phyloP scores from a whole-genome alignment of 345 rosid species.

The Anastatica hierochuntica region DNA sequence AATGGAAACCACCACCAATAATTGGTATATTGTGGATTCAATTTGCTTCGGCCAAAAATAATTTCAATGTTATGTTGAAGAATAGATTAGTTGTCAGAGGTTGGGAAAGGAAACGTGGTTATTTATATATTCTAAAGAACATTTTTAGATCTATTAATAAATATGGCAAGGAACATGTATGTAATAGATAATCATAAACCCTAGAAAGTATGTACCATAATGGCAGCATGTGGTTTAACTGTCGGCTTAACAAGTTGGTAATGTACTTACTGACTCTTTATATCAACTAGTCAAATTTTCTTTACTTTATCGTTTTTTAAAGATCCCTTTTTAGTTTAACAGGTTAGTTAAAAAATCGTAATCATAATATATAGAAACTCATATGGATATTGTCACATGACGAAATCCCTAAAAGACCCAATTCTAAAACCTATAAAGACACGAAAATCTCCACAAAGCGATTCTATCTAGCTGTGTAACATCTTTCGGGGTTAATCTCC shows the following conservation, averaged over 20 bases:
- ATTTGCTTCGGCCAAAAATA: too few species aligned
- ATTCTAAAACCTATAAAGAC: slow-evolving; percentile 17
- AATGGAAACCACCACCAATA: too few species aligned
- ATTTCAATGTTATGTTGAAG: not conserved
- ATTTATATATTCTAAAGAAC: not conserved
- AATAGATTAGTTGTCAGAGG: not conserved
- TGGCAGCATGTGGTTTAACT: slow-evolving; percentile 26
- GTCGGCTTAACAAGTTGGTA: slow-evolving; percentile 19
- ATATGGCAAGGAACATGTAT: not conserved
- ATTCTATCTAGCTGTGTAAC: slow-evolving; percentile 23
- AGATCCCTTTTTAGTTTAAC: not conserved
- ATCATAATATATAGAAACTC: not conserved
- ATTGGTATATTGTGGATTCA: too few species aligned
- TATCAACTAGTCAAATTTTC: slow-evolving; percentile 2
- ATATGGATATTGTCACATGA: slow-evolving; percentile 27
- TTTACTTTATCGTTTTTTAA: not conserved
- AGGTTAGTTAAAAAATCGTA: not conserved
- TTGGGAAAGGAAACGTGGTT: not conserved
- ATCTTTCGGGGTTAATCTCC: slow-evolving; percentile 21
- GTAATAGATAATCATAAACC: slow-evolving; percentile 18
- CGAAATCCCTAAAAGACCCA: slow-evolving; percentile 19
- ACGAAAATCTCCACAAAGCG: slow-evolving; percentile 16
- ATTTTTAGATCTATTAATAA: not conserved
- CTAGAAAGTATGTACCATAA: slow-evolving; percentile 23
- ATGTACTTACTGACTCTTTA: slow-evolving; percentile 11